phyloP scores from a whole-genome alignment of 129 eudicot species.

The Glebionis coronaria region DNA sequence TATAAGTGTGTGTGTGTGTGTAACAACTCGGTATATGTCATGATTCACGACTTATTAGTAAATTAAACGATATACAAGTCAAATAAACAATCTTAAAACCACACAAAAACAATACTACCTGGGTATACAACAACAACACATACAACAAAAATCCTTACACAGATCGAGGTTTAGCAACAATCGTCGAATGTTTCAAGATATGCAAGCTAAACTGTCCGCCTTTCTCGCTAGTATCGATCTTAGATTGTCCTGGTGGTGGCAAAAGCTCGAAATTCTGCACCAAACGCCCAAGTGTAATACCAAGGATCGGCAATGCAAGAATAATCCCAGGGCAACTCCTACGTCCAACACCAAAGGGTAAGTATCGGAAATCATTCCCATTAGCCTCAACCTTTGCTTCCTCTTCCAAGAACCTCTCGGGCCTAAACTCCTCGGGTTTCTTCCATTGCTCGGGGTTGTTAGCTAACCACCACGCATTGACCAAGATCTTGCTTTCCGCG shows the following conservation, averaged over 20 bases:
- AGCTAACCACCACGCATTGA: conserved; percentile 93
- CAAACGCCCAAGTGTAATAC: conserved; percentile 78
- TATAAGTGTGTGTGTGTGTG: not conserved
- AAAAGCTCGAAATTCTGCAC: conserved; percentile 89
- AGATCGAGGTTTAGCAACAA: conserved; percentile 75
- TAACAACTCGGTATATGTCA: not conserved
- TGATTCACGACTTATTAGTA: conserved; percentile 10
- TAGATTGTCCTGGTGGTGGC: conserved; percentile 84
- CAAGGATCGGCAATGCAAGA: conserved; percentile 85
- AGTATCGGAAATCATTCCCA: conserved; percentile 80
- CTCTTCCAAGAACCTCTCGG: conserved; percentile 92
- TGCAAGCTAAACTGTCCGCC: conserved; percentile 87
- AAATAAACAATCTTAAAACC: conserved; percentile 21
- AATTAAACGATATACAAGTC: conserved; percentile 24
- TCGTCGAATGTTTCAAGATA: conserved; percentile 69
- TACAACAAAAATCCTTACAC: conserved; percentile 28
- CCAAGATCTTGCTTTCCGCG: conserved; percentile 82
- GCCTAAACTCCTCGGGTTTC: conserved; percentile 89
- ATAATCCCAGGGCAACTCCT: conserved; percentile 96
- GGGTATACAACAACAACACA: not conserved
- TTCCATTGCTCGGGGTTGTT: conserved; percentile 91
- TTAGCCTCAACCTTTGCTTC: conserved; percentile 82
- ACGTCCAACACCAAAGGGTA: conserved; percentile 87
- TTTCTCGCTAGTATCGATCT: conserved; percentile 73
- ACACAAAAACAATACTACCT: conserved; percentile 14